These are phyloP conservation scores for Aspergillus unguis DNA, from an alignment of 2,329 filamentous ascomycete genomes.

Conservation along the genomic window DNA sequence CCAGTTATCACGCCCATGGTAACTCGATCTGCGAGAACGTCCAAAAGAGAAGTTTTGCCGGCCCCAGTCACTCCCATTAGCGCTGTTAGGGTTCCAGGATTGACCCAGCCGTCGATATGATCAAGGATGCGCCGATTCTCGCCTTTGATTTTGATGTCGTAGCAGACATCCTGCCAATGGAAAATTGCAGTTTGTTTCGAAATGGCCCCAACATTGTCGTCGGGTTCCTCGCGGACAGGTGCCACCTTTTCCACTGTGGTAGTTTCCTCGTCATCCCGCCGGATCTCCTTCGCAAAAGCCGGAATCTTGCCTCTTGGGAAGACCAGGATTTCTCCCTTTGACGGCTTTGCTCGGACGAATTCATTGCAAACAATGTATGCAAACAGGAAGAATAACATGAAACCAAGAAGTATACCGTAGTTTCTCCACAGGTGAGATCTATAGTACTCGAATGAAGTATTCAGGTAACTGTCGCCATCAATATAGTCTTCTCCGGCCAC, in stretches of 20 bases:
- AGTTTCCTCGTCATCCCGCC: constrained; percentile 22
- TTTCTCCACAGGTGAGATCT: constrained; percentile 62
- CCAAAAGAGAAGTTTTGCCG: constrained; percentile 84
- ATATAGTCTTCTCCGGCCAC: constrained; percentile 53
- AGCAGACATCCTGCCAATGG: constrained; percentile 81
- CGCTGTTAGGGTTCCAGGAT: constrained; percentile 82
- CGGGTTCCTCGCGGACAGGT: constrained; percentile 69
- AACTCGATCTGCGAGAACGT: constrained; percentile 76
- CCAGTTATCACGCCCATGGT: constrained; percentile 84
- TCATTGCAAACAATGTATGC: constrained; percentile 64
- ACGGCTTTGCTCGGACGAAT: constrained; percentile 59
- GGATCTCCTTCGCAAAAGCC: constrained; percentile 32
- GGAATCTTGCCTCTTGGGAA: constrained; percentile 68
- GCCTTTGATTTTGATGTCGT: constrained; percentile 74
- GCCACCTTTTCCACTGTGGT: constrained; percentile 38
- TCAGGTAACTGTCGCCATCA: constrained; percentile 58
- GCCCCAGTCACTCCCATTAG: constrained; percentile 88
- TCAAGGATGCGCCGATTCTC: constrained; percentile 72
- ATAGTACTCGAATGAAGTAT: constrained; percentile 55
- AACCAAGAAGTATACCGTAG: constrained; percentile 63
- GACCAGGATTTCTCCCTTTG: constrained; percentile 70
- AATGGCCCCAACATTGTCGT: constrained; percentile 67
- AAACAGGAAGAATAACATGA: constrained; percentile 57
- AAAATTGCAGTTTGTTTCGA: constrained; percentile 72
- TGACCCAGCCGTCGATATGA: constrained; percentile 86